Conservation (phyloP, 106 monocot species). For the Apostasia shenzhenica region DNA sequence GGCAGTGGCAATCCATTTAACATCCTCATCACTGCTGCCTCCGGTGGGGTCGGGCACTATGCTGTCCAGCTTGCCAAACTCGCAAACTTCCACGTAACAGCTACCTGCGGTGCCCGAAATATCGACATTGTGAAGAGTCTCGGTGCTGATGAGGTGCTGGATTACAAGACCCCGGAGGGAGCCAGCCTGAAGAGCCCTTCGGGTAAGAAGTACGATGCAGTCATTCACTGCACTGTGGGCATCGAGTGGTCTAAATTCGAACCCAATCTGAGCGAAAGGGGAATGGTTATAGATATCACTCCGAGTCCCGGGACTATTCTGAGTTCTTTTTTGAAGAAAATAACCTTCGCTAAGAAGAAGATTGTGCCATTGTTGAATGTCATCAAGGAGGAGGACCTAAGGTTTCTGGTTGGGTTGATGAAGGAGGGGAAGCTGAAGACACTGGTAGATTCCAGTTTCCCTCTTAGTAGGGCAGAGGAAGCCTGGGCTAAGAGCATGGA, state of each 20-base stretch:
- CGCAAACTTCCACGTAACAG: slow-evolving; percentile 25
- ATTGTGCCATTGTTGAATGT: slow-evolving; percentile 12
- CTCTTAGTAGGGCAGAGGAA: slow-evolving; percentile 18
- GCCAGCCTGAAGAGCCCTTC: slow-evolving; percentile 29
- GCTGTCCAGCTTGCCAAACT: slow-evolving; percentile 50
- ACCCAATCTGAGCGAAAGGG: slow-evolving; percentile 17
- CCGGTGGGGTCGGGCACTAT: slow-evolving; percentile 44
- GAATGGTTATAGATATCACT: slow-evolving; percentile 25
- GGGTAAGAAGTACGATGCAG: slow-evolving; percentile 29
- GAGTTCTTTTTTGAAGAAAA: slow-evolving; percentile 3
- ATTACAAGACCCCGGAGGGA: slow-evolving; percentile 39
- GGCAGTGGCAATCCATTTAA: slow-evolving; percentile 20
- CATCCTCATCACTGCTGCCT: slow-evolving; percentile 47
- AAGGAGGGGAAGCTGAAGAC: slow-evolving; percentile 45
- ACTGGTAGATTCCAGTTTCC: slow-evolving; percentile 29
- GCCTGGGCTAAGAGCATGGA: slow-evolving; percentile 42
- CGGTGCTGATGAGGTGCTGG: slow-evolving; percentile 45
- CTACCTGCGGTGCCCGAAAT: slow-evolving; percentile 44
- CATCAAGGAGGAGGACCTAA: slow-evolving; percentile 19
- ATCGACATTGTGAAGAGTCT: slow-evolving; percentile 28
- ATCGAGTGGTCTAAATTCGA: slow-evolving; percentile 25
- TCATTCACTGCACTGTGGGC: slow-evolving; percentile 21
- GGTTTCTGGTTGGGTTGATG: slow-evolving; percentile 23
- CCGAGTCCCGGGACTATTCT: slow-evolving; percentile 7
- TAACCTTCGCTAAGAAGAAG: slow-evolving; percentile 26